These are phyloP conservation scores for Garcia nutans DNA, from an alignment of 345 rosid genomes.

Conservation along the genomic window DNA sequence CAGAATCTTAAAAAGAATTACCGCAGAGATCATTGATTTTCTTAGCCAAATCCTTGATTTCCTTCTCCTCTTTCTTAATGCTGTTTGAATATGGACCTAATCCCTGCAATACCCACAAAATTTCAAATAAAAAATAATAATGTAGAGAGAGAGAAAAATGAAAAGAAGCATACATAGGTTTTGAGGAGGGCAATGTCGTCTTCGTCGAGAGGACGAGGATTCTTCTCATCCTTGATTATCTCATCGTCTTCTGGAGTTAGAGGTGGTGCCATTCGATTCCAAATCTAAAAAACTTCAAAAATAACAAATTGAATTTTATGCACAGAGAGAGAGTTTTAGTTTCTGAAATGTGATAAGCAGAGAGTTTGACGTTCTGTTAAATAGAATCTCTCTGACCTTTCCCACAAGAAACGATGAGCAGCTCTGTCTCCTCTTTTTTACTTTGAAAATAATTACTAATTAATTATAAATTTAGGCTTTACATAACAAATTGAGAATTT, in stretches of 20 bases:
- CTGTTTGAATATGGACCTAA: slow-evolving; percentile 86
- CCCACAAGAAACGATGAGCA: slow-evolving; percentile 4
- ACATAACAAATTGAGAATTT: too few species aligned
- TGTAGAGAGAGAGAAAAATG: background rate
- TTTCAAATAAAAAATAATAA: background rate
- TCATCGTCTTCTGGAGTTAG: slow-evolving; percentile 52
- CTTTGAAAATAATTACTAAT: too few species aligned
- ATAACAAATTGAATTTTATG: background rate
- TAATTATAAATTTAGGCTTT: too few species aligned
- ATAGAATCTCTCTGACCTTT: slow-evolving; percentile 11
- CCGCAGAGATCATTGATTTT: slow-evolving; percentile 86
- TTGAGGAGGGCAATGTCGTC: slow-evolving; percentile 95
- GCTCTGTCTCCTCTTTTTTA: too few species aligned
- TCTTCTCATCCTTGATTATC: slow-evolving; percentile 74
- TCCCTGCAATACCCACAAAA: slow-evolving; percentile 46
- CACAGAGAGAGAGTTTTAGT: too few species aligned
- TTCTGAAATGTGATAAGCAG: background rate
- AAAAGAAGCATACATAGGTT: slow-evolving; percentile 53
- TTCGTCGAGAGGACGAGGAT: slow-evolving; percentile 81
- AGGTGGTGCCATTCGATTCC: slow-evolving; percentile 28
- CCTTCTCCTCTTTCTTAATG: slow-evolving; percentile 89
- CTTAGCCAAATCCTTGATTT: slow-evolving; percentile 88
- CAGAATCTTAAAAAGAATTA: slow-evolving; percentile 17
- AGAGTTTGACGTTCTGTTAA: background rate
- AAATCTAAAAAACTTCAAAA: background rate